Conservation (phyloP, 1,284 basidiomycete species). For the Ustilago hordei region DNA sequence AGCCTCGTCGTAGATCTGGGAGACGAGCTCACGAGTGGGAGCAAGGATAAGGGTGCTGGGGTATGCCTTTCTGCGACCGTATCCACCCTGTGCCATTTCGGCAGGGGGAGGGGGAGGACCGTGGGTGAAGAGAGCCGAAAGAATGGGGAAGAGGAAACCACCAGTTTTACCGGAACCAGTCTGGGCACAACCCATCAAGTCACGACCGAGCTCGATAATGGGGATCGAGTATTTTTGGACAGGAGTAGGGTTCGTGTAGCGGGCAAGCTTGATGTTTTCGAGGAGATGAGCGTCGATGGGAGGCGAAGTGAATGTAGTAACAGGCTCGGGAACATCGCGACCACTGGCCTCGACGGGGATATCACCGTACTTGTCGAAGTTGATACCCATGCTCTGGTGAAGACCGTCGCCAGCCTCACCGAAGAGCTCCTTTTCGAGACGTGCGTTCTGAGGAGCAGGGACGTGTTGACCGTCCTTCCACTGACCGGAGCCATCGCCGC, state of each 20-base stretch:
- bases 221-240: slow-evolving; percentile 99
- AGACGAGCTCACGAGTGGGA: slow-evolving; percentile 97
- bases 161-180: slow-evolving; percentile 99
- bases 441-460: slow-evolving; percentile 81
- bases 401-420: slow-evolving; percentile 82
- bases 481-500: slow-evolving; percentile 74
- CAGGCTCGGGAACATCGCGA: slow-evolving; percentile 91
- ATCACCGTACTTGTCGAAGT: slow-evolving; percentile 99
- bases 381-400: slow-evolving; percentile 92
- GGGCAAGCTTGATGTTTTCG: slow-evolving; percentile 92
- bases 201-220: slow-evolving; percentile 88
- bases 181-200: slow-evolving; percentile 99
- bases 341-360: slow-evolving; percentile 99
- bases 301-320: slow-evolving; percentile 85
- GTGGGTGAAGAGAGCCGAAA: slow-evolving; percentile 88
- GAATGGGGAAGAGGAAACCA: slow-evolving; percentile 98
- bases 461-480: slow-evolving; percentile 94
- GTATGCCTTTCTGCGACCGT: slow-evolving; percentile 88
- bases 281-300: slow-evolving; percentile 93
- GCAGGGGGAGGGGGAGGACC: slow-evolving; percentile 81
- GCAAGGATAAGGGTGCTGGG: slow-evolving; percentile 96
- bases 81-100: slow-evolving; percentile 72
- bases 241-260: slow-evolving; percentile 93
- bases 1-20: slow-evolving; percentile 99
- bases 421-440: slow-evolving; percentile 94